Conservation (phyloP, 192 early-diverging fungal species). For the Backusella sp. region DNA sequence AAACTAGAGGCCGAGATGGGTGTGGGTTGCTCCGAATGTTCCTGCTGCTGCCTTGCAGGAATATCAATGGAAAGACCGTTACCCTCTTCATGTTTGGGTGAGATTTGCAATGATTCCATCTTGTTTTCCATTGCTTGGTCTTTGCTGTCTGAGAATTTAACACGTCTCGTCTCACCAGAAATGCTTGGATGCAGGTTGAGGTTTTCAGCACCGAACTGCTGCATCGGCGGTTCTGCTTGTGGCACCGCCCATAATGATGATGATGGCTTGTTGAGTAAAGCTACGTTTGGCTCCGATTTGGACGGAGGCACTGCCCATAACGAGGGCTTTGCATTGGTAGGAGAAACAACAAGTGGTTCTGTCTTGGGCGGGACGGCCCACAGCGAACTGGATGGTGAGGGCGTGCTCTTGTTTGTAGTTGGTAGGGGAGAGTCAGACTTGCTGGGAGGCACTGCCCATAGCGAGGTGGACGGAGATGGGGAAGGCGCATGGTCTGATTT, state of each 20-base stretch:
- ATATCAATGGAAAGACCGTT: neutral
- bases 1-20: neutral
- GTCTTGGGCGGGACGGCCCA: constrained; percentile 17
- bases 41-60: neutral
- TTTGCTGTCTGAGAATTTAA: neutral
- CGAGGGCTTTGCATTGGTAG: neutral
- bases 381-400: neutral
- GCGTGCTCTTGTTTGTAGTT: neutral
- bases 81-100: neutral
- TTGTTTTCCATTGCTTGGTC: neutral
- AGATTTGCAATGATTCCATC: neutral
- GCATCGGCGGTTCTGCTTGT: neutral
- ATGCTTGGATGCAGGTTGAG: constrained; percentile 12
- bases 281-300: neutral
- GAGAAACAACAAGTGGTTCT: neutral
- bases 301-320: constrained; percentile 23
- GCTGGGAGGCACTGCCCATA: neutral
- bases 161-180: constrained; percentile 5
- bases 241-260: neutral
- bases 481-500: neutral
- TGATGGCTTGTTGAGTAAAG: neutral
- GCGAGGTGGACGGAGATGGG: neutral
- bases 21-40: neutral
- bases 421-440: neutral
- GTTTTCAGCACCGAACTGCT: constrained; percentile 2